Percentiles rank a stretch among this genome's conserved stretches.
Conservation (phyloP, 441 rosid genomes). For the Erodium texanum region DNA sequence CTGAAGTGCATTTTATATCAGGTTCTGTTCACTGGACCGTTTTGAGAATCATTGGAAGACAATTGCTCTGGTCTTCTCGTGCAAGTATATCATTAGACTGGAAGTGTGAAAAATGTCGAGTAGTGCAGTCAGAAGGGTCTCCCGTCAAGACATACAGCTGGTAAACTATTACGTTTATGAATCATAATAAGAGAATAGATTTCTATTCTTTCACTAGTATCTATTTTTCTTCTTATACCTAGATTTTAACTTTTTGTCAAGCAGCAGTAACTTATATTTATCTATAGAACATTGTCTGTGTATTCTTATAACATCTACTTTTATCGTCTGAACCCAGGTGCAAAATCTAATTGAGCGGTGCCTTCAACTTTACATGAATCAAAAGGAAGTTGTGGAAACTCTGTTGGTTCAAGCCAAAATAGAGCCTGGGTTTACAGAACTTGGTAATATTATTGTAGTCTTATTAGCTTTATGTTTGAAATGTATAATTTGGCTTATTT, state of each 20-base stretch:
- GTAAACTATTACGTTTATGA: constrained; percentile 18
- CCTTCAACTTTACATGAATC: constrained; percentile 91
- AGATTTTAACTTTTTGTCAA: background rate
- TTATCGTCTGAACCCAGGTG: constrained; percentile 47
- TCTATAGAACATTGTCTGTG: background rate
- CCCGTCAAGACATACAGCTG: constrained; percentile 79
- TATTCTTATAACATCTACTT: background rate
- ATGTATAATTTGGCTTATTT: background rate
- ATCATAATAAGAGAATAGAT: background rate
- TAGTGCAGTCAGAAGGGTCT: constrained; percentile 67
- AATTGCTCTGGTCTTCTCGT: background rate
- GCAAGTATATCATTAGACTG: background rate
- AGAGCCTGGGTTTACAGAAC: constrained; percentile 96
- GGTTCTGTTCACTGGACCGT: background rate
- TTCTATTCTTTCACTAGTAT: background rate
- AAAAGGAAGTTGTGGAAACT: constrained; percentile 82
- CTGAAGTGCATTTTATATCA: no score
- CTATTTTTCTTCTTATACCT: background rate
- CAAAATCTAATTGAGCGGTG: constrained; percentile 95
- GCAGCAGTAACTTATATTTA: background rate
- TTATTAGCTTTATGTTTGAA: background rate
- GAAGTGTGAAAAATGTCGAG: constrained; percentile 52
- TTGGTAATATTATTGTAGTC: constrained; percentile 44
- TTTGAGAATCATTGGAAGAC: background rate
- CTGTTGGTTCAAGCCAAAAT: constrained; percentile 79